These are phyloP conservation scores for Dryadomyces sulphureus DNA, from an alignment of 2,329 filamentous ascomycete species.

Conservation along the genomic window DNA sequence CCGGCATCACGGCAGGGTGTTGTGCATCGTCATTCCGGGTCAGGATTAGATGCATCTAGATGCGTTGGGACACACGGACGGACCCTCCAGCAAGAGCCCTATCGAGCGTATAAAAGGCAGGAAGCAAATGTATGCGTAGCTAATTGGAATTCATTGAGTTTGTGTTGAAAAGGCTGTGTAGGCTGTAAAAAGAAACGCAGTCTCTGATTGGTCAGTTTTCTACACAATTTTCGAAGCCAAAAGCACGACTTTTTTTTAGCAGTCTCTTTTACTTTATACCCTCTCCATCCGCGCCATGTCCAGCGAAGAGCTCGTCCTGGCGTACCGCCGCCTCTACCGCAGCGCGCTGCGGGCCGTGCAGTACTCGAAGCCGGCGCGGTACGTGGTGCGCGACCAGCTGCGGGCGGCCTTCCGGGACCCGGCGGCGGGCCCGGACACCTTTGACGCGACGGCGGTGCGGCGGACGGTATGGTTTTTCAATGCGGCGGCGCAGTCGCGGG, in stretches of 20 bases:
- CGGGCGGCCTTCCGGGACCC: constrained; percentile 38
- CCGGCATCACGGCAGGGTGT: not conserved
- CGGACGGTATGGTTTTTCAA: constrained; percentile 58
- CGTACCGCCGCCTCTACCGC: constrained; percentile 58
- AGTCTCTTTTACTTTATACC: too few relatives aligned
- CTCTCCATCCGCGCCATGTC: constrained; percentile 17
- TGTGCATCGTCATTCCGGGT: not conserved
- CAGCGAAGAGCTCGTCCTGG: constrained; percentile 35
- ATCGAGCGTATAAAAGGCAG: not conserved
- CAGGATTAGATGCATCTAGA: not conserved
- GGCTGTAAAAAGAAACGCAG: too few relatives aligned
- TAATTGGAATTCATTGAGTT: not conserved
- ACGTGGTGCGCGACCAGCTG: constrained; percentile 42
- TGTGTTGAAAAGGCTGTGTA: too few relatives aligned
- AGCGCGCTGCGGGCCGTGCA: constrained; percentile 54
- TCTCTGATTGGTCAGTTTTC: too few relatives aligned
- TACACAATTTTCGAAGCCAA: too few relatives aligned
- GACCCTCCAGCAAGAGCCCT: not conserved
- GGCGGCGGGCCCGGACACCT: constrained; percentile 13
- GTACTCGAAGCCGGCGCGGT: constrained; percentile 54
- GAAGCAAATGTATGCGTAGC: not conserved
- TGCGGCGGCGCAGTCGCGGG: constrained; percentile 45
- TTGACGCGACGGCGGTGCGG: constrained; percentile 36
- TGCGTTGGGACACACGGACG: not conserved
- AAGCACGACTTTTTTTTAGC: too few relatives aligned